Evolutionary conservation across 495 filamentous ascomycete species (phyloP).

Genomic region (Sabuloglossum arenarium): DNA sequence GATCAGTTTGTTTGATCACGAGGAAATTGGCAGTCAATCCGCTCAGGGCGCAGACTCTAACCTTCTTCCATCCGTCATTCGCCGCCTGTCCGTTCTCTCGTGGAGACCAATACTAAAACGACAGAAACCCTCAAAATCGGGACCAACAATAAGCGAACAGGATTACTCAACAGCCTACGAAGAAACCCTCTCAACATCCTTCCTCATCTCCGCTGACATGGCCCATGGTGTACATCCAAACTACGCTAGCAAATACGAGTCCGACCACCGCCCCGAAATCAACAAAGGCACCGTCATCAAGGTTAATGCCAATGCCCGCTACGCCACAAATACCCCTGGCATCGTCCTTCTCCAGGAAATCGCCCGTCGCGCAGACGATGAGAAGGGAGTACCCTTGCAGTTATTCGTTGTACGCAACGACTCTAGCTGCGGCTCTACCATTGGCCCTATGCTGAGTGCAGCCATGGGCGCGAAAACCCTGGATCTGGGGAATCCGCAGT

Average conservation of each 20-base stretch:
- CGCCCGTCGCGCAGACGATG: constrained; percentile 37
- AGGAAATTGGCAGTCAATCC: constrained; percentile 81
- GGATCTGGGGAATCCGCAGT: constrained; percentile 87
- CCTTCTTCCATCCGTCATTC: constrained; percentile 69
- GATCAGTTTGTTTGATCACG: constrained; percentile 87
- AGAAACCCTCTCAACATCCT: constrained; percentile 77
- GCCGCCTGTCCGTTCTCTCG: constrained; percentile 60
- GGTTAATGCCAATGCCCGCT: constrained; percentile 91
- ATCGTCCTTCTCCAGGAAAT: constrained; percentile 82
- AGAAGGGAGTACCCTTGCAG: constrained; percentile 61
- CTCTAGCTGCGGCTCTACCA: constrained; percentile 81
- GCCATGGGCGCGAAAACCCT: constrained; percentile 69
- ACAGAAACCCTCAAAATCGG: constrained; percentile 24
- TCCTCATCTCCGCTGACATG: constrained; percentile 95
- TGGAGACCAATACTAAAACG: too few species aligned
- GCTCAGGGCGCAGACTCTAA: constrained; percentile 91
- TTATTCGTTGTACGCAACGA: constrained; percentile 95
- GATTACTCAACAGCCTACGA: constrained; percentile 52
- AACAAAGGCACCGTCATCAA: constrained; percentile 96
- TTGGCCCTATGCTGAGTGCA: constrained; percentile 84
- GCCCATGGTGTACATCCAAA: constrained; percentile 91
- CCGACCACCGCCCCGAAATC: constrained; percentile 75
- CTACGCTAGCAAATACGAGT: constrained; percentile 78
- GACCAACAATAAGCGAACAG: neutral
- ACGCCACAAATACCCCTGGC: constrained; percentile 88